These are phyloP conservation scores for Euclidium syriacum DNA, from an alignment of 345 rosid genomes.

Conservation along the genomic window DNA sequence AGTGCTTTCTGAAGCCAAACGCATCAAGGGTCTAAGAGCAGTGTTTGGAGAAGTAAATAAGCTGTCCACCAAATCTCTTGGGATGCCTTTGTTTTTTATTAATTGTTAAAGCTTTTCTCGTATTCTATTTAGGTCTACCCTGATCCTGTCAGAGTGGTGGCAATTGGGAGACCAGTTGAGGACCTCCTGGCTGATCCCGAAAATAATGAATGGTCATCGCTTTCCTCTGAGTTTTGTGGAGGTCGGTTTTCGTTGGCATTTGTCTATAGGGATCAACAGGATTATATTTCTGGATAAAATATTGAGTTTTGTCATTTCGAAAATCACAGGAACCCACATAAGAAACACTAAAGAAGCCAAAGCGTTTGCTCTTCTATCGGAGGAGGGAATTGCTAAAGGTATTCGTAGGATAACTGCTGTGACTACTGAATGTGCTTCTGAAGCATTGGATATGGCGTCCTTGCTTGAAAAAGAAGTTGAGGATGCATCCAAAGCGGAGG, in stretches of 20 bases:
- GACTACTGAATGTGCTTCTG: slow-evolving; percentile 69
- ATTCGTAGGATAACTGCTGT: slow-evolving; percentile 86
- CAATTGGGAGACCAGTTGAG: slow-evolving; percentile 72
- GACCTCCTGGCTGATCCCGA: slow-evolving; percentile 86
- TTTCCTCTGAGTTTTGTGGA: slow-evolving; percentile 92
- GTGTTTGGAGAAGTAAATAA: slow-evolving; percentile 99
- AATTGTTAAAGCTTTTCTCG: background rate
- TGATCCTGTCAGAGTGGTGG: slow-evolving; percentile 91
- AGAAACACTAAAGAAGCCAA: slow-evolving; percentile 89
- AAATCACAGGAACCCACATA: slow-evolving; percentile 70
- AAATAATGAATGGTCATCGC: slow-evolving; percentile 61
- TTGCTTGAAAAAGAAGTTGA: slow-evolving; percentile 63
- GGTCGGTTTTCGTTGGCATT: slow-evolving; percentile 39
- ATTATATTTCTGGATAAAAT: slow-evolving; percentile 12
- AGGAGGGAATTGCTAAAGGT: slow-evolving; percentile 97
- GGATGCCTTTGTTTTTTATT: background rate
- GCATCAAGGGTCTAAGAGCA: slow-evolving; percentile 76
- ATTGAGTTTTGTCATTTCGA: slow-evolving; percentile 19
- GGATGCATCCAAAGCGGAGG: slow-evolving; percentile 60
- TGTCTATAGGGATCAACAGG: background rate
- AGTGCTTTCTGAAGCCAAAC: slow-evolving; percentile 72
- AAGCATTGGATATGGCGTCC: slow-evolving; percentile 59
- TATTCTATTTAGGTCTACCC: slow-evolving; percentile 62
- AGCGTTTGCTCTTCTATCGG: slow-evolving; percentile 89
- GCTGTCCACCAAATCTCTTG: slow-evolving; percentile 20